Percentiles rank a stretch among this genome's conserved stretches.
Conservation (phyloP, 2,329 filamentous ascomycete species). For the Colletotrichum brevisporum region DNA sequence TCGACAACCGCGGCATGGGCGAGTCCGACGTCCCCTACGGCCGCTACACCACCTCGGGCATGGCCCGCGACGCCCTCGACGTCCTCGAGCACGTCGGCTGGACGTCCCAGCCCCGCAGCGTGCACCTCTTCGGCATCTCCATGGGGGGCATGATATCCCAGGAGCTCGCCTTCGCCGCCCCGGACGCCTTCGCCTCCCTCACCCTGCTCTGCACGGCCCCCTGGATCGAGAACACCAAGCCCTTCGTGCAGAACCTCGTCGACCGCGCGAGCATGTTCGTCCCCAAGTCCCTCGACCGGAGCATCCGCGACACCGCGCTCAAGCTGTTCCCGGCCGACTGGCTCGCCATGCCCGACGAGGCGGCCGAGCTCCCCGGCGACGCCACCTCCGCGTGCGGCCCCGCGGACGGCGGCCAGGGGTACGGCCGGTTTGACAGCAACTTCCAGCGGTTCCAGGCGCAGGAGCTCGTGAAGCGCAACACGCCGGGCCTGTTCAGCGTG, state of each 20-base stretch:
- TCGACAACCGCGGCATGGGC: slow-evolving; percentile 91
- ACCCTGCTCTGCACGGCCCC: slow-evolving; percentile 75
- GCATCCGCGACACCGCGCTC: slow-evolving; percentile 74
- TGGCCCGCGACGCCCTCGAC: slow-evolving; percentile 85
- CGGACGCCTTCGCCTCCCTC: slow-evolving; percentile 68
- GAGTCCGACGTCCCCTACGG: slow-evolving; percentile 81
- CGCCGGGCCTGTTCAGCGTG: slow-evolving; percentile 72
- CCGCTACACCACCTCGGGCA: slow-evolving; percentile 86
- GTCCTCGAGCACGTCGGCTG: slow-evolving; percentile 79
- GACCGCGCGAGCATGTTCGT: slow-evolving; percentile 71
- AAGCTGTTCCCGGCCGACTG: slow-evolving; percentile 77
- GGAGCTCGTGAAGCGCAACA: slow-evolving; percentile 79
- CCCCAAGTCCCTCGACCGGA: slow-evolving; percentile 78
- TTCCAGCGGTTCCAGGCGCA: slow-evolving; percentile 87
- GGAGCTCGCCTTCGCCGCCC: slow-evolving; percentile 75
- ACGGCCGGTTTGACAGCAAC: slow-evolving; percentile 77
- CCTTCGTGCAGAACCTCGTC: slow-evolving; percentile 75
- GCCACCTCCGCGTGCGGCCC: slow-evolving; percentile 57
- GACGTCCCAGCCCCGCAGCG: slow-evolving; percentile 61
- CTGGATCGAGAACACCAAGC: slow-evolving; percentile 70
- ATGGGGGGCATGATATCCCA: slow-evolving; percentile 96
- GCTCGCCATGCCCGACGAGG: slow-evolving; percentile 72
- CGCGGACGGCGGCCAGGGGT: slow-evolving; percentile 48
- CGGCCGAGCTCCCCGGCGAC: slow-evolving; percentile 62
- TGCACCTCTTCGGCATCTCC: slow-evolving; percentile 82